phyloP scores from a whole-genome alignment of 805 yeast genomes.

The Metschnikowia matae region DNA sequence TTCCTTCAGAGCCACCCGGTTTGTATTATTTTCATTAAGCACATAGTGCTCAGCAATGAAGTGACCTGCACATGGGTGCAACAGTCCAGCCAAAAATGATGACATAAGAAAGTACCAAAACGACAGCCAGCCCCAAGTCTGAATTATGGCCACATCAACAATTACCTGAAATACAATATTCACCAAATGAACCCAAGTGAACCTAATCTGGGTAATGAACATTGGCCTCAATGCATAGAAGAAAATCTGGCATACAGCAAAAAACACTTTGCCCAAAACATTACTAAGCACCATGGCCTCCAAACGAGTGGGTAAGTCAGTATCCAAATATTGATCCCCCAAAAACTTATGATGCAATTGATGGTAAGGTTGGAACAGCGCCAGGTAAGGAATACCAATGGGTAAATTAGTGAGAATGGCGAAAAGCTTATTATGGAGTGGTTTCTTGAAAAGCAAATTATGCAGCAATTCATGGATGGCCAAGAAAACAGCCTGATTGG shows the following conservation, averaged over 20 bases:
- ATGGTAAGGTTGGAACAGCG: slow-evolving; percentile 86
- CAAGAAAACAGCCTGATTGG: slow-evolving; percentile 76
- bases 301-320: slow-evolving; percentile 78
- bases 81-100: slow-evolving; percentile 83
- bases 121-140: slow-evolving; percentile 60
- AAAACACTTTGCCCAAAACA: slow-evolving; percentile 82
- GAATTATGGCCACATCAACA: slow-evolving; percentile 57
- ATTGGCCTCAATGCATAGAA: slow-evolving; percentile 90
- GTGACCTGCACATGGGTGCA: slow-evolving; percentile 94
- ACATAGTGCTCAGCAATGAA: slow-evolving; percentile 93
- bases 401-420: slow-evolving; percentile 78
- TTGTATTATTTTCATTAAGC: slow-evolving; percentile 50
- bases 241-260: slow-evolving; percentile 83
- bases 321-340: slow-evolving; percentile 80
- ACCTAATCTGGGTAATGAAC: slow-evolving; percentile 70
- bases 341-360: slow-evolving; percentile 86
- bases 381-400: slow-evolving; percentile 86
- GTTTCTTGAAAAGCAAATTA: slow-evolving; percentile 76
- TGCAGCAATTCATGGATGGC: slow-evolving; percentile 89
- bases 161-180: slow-evolving; percentile 59
- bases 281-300: slow-evolving; percentile 75
- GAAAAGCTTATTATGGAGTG: slow-evolving; percentile 71
- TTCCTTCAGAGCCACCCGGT: slow-evolving; percentile 18
- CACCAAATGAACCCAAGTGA: slow-evolving; percentile 70
- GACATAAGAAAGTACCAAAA: slow-evolving; percentile 65